Conservation (phyloP, 495 filamentous ascomycete species). For the Trichocladium antarcticum region DNA sequence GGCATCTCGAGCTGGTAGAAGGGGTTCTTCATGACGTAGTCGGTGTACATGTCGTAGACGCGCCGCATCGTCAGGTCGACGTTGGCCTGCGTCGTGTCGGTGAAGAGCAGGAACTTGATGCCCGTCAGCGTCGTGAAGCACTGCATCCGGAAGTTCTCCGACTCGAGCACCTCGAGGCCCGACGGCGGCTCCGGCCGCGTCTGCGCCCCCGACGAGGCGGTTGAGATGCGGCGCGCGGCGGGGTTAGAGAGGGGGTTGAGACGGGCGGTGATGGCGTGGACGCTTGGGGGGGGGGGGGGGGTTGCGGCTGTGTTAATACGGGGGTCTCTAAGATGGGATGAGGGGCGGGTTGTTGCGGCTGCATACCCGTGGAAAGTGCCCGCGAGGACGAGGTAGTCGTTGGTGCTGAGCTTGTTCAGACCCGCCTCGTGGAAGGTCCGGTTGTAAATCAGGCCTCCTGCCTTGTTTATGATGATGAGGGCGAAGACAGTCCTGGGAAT, state of each 20-base stretch:
- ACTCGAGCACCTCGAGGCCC: conserved; percentile 84
- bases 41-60: conserved; percentile 89
- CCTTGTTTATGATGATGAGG: conserved; percentile 96
- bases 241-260: conserved; percentile 49
- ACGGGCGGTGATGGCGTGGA: conserved; percentile 83
- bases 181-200: conserved; percentile 46
- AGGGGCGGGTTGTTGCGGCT: background rate
- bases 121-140: conserved; percentile 93
- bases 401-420: conserved; percentile 76
- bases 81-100: conserved; percentile 81
- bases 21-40: conserved; percentile 99
- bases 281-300: conserved; percentile 32
- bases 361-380: conserved; percentile 89
- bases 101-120: conserved; percentile 91
- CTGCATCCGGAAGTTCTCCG: conserved; percentile 79
- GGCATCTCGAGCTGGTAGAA: conserved; percentile 99
- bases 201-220: conserved; percentile 33
- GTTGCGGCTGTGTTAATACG: background rate
- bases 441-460: conserved; percentile 91
- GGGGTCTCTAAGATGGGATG: conserved; percentile 4
- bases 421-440: conserved; percentile 73
- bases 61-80: conserved; percentile 68
- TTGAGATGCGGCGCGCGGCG: conserved; percentile 23
- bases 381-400: conserved; percentile 94
- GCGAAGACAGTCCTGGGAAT: conserved; percentile 72